Evolutionary conservation across 1,284 basidiomycete species (phyloP).

Genomic region (Gomphus bonarii): DNA sequence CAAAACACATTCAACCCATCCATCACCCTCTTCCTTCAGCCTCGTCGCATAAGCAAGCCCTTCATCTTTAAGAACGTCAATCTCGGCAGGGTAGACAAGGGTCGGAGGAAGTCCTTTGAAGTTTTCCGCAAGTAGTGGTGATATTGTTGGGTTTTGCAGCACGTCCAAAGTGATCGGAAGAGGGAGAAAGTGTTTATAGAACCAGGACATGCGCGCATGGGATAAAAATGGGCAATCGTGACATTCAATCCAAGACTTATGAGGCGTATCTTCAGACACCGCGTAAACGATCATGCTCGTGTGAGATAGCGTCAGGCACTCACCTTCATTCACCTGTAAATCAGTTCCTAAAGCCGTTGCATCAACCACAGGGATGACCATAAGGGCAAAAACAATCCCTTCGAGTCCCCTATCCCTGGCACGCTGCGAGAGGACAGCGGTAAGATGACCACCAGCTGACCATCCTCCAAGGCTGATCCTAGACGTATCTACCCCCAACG

Average conservation of each 20-base stretch:
- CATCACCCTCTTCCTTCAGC: slow-evolving; percentile 41
- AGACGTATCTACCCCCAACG: slow-evolving; percentile 30
- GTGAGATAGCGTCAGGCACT: not conserved
- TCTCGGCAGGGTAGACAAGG: slow-evolving; percentile 29
- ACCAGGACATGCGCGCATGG: slow-evolving; percentile 64
- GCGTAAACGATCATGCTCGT: not conserved
- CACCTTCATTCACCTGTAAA: slow-evolving; percentile 10
- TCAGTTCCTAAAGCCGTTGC: slow-evolving; percentile 16
- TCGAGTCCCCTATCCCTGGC: slow-evolving; percentile 5
- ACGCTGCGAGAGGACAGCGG: slow-evolving; percentile 48
- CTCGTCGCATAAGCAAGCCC: slow-evolving; percentile 56
- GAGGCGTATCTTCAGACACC: slow-evolving; percentile 15
- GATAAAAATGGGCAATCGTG: slow-evolving; percentile 47
- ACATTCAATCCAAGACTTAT: slow-evolving; percentile 50
- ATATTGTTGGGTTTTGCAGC: not conserved
- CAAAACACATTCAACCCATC: slow-evolving; percentile 38
- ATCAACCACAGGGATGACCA: slow-evolving; percentile 18
- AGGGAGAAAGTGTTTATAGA: slow-evolving; percentile 56
- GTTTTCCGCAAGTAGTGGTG: slow-evolving; percentile 3
- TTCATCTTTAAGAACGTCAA: slow-evolving; percentile 60
- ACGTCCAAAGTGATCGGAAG: slow-evolving; percentile 1
- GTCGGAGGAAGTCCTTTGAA: slow-evolving; percentile 9
- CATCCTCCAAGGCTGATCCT: slow-evolving; percentile 53
- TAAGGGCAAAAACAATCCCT: slow-evolving; percentile 4
- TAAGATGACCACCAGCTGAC: slow-evolving; percentile 67